Base-by-base conservation (phyloP, 768 basidiomycete species). In the Mycena venus region DNA sequence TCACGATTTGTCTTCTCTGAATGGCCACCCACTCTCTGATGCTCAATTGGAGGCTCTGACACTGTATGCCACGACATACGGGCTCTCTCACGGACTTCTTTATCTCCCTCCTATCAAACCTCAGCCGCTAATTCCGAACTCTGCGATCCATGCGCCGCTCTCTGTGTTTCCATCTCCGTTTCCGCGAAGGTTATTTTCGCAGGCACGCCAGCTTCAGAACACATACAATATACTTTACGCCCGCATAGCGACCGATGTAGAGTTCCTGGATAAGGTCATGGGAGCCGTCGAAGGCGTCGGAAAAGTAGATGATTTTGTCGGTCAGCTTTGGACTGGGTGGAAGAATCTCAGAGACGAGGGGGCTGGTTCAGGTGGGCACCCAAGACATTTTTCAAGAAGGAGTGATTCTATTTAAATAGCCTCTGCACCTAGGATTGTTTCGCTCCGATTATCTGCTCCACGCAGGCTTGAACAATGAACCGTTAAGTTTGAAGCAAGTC, bases 401-500 rank as follows among this genome's bases (percentile, higher is more conserved):
- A 17, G n/a, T 36, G 42, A 72, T 60, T 34, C 19, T 25, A 47
- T 29, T 21, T 10, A 55, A 68, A 23, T 72, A 99, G 97, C 90
- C 91, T 0, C 85, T 95, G 56, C 95, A 98, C 73, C 89, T 99
- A 8, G 97, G 97, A 23, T 84, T 99, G 23, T 98, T 98, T 84
- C 89, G 98, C 67, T 98, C 97, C 12, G 98, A 99, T 85, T 99
- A 99, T 83, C 86, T 99, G 34, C 84, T 99, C 25, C 96, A 99
- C 77, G 82, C 87, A 10, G 86, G 87, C 0, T 72, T 77, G 5
- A 79, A 79, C 34, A 81, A 84, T 32, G 80, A 85, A 40, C 65
- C 80, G 4, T 78, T 86, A 17, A 83, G 85, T 8, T 83, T 99
- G 75, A 98, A 97, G 81, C 98, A 99, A 84, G 98, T 99, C 49